Conservation (phyloP, 345 rosid species). For the Garcia nutans region DNA sequence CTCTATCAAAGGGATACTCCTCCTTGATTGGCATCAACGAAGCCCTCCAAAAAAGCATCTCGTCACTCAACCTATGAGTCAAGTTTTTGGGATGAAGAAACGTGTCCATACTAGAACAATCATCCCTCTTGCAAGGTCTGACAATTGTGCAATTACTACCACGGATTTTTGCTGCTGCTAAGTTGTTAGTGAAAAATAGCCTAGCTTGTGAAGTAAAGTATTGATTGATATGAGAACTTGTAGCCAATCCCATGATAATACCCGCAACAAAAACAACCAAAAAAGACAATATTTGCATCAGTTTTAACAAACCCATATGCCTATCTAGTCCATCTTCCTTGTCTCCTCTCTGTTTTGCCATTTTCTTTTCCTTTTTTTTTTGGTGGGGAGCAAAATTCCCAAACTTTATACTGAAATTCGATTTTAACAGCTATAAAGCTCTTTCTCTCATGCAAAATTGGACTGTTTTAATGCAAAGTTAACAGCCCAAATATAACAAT, state of each 20-base stretch:
- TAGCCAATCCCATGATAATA: slow-evolving; percentile 64
- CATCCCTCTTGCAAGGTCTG: slow-evolving; percentile 36
- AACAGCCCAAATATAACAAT: not conserved
- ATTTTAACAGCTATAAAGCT: not conserved
- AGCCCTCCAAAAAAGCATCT: slow-evolving; percentile 79
- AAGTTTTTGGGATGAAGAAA: slow-evolving; percentile 50
- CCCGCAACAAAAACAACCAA: slow-evolving; percentile 79
- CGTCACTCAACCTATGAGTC: slow-evolving; percentile 61
- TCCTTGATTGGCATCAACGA: slow-evolving; percentile 69
- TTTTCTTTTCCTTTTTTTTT: slow-evolving; percentile 3
- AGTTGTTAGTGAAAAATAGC: slow-evolving; percentile 37
- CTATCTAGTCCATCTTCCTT: slow-evolving; percentile 34
- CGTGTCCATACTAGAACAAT: slow-evolving; percentile 49
- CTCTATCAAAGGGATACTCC: slow-evolving; percentile 59
- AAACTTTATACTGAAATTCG: not conserved
- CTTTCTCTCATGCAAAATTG: not conserved
- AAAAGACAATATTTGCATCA: slow-evolving; percentile 68
- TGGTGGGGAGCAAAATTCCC: not conserved
- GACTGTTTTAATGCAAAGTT: not conserved
- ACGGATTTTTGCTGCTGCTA: slow-evolving; percentile 25
- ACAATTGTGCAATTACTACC: slow-evolving; percentile 34
- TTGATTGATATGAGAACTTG: slow-evolving; percentile 63
- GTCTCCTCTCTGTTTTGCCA: slow-evolving; percentile 51
- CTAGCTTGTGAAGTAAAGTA: slow-evolving; percentile 53
- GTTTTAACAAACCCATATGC: slow-evolving; percentile 56